A percentile compares a stretch with the other conserved stretches of the same genome.
Evolutionary conservation across 2,329 filamentous ascomycete genomes (phyloP).

Genomic region (Aotearoamyces nothofagi): DNA sequence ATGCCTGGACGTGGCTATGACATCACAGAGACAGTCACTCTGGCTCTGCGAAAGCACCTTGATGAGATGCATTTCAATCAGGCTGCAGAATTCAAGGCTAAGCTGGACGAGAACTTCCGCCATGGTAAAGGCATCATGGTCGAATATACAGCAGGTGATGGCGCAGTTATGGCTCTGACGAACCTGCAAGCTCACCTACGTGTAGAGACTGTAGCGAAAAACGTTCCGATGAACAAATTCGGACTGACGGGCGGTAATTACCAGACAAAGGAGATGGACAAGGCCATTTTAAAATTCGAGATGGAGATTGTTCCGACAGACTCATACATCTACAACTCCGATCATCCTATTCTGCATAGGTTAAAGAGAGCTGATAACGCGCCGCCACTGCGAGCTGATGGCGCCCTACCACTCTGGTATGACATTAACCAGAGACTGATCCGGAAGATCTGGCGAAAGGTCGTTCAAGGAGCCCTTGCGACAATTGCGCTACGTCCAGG

Average conservation of each 20-base stretch:
- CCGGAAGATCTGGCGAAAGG: constrained; percentile 44
- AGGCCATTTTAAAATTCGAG: constrained; percentile 48
- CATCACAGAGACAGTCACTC: constrained; percentile 42
- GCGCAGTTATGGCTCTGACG: constrained; percentile 48
- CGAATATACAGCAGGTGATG: constrained; percentile 43
- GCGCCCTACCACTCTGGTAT: constrained; percentile 53
- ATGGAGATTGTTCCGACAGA: constrained; percentile 42
- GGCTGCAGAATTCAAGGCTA: constrained; percentile 42
- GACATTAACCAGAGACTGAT: constrained; percentile 50
- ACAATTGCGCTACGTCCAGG: constrained; percentile 47
- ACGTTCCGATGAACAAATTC: constrained; percentile 48
- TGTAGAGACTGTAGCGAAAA: constrained; percentile 34
- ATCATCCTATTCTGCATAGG: constrained; percentile 26
- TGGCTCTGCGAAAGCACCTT: constrained; percentile 39
- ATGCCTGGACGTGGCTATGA: constrained; percentile 44
- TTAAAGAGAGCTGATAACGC: constrained; percentile 13
- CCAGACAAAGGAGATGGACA: constrained; percentile 52
- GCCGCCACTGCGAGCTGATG: constrained; percentile 26
- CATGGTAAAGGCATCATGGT: constrained; percentile 26
- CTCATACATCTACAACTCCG: constrained; percentile 39
- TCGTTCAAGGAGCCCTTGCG: constrained; percentile 47
- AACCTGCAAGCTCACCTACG: constrained; percentile 47
- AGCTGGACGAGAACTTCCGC: constrained; percentile 39
- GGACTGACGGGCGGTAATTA: constrained; percentile 60
- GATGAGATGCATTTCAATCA: constrained; percentile 38